A percentile compares a stretch with the other conserved stretches of the same genome.
Conservation (phyloP, 2,329 filamentous ascomycete genomes). For the Aspergillus viridinutans region DNA sequence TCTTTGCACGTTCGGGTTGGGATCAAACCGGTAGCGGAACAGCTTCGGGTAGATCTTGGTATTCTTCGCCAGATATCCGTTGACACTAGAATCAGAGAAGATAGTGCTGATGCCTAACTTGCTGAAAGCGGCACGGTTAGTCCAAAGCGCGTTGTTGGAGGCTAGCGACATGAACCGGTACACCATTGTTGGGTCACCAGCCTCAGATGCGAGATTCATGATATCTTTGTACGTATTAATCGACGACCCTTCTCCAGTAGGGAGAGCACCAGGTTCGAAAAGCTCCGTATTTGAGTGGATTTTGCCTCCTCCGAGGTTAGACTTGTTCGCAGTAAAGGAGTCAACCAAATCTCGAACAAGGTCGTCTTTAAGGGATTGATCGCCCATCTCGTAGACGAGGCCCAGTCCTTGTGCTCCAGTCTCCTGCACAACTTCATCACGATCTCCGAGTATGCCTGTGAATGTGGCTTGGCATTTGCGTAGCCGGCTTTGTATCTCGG, state of each 20-base stretch:
- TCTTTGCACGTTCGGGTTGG: slow-evolving; percentile 83
- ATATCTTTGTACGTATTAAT: slow-evolving; percentile 98
- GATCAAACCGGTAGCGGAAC: slow-evolving; percentile 91
- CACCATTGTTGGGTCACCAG: slow-evolving; percentile 91
- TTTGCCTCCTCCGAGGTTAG: slow-evolving; percentile 64
- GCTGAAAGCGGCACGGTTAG: slow-evolving; percentile 92
- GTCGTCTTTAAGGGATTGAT: slow-evolving; percentile 71
- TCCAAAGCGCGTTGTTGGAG: slow-evolving; percentile 94
- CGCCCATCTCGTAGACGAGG: slow-evolving; percentile 91
- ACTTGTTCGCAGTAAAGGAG: slow-evolving; percentile 69
- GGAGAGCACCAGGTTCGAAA: slow-evolving; percentile 84
- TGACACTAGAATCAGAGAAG: slow-evolving; percentile 72
- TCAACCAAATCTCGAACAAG: slow-evolving; percentile 83
- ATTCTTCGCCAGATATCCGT: slow-evolving; percentile 68
- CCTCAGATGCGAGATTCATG: slow-evolving; percentile 89
- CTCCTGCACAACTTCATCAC: slow-evolving; percentile 93
- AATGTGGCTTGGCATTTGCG: slow-evolving; percentile 81
- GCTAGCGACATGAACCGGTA: slow-evolving; percentile 99
- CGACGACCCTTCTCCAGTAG: slow-evolving; percentile 82
- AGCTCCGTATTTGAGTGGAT: slow-evolving; percentile 88
- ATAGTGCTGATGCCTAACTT: slow-evolving; percentile 90
- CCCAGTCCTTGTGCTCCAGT: slow-evolving; percentile 85
- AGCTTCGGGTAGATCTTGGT: slow-evolving; percentile 94
- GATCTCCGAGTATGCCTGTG: slow-evolving; percentile 77
- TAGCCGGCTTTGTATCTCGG: slow-evolving; percentile 67